Evolutionary conservation across 2,329 filamentous ascomycete species (phyloP).

Genomic region (Arthrinium phaeospermum): DNA sequence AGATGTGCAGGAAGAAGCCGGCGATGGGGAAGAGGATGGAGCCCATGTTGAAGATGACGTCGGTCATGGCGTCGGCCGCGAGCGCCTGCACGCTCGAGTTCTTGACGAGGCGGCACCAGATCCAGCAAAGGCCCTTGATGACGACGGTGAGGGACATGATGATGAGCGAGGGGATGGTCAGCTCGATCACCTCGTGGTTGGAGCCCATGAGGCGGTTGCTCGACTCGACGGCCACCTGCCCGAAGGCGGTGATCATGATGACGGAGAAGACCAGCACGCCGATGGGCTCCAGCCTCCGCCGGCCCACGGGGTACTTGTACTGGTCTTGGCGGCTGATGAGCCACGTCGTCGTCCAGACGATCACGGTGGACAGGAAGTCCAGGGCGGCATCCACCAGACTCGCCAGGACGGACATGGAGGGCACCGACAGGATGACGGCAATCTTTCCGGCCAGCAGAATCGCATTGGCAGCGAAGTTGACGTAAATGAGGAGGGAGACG

Average conservation of each 20-base stretch:
- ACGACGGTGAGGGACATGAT: slow-evolving; percentile 85
- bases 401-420: slow-evolving; percentile 81
- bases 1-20: slow-evolving; percentile 76
- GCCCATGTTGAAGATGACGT: slow-evolving; percentile 90
- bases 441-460: slow-evolving; percentile 78
- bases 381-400: slow-evolving; percentile 80
- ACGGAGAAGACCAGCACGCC: slow-evolving; percentile 83
- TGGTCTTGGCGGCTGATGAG: slow-evolving; percentile 76
- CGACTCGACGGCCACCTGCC: slow-evolving; percentile 77
- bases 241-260: slow-evolving; percentile 86
- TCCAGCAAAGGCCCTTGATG: slow-evolving; percentile 82
- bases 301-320: slow-evolving; percentile 79
- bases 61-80: slow-evolving; percentile 64
- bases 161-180: slow-evolving; percentile 73
- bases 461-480: slow-evolving; percentile 82
- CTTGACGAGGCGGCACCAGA: slow-evolving; percentile 85
- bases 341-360: slow-evolving; percentile 79
- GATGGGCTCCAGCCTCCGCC: slow-evolving; percentile 77
- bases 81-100: slow-evolving; percentile 87
- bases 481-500: slow-evolving; percentile 85
- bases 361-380: slow-evolving; percentile 81
- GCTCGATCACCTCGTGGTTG: slow-evolving; percentile 72
- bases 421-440: slow-evolving; percentile 76
- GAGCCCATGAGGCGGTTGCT: slow-evolving; percentile 64
- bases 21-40: slow-evolving; percentile 85